Base-by-base conservation (phyloP, 495 filamentous ascomycete genomes). In the Penicillium paradoxum region DNA sequence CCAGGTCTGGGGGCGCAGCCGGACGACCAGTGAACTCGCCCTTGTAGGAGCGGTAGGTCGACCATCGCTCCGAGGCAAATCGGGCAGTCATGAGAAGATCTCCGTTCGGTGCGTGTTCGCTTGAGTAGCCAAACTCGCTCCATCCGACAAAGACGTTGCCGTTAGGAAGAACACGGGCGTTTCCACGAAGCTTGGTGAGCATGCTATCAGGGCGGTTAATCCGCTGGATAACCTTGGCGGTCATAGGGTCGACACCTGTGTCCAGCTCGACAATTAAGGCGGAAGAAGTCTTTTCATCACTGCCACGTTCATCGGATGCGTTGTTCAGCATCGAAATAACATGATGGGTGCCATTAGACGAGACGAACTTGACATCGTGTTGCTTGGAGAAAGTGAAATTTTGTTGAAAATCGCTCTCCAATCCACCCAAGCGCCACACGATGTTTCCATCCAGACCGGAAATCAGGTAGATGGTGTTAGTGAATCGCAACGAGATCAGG, bases 171-270 rank as follows among this genome's bases (percentile, higher is more conserved):
- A 73, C 57, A 56, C 83, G 80, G 14, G 78, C 73, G 50, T 73
- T 83, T 21, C 83, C 83, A 52, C 84, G 82, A n/a, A 80, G 79
- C 15, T 75, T 76, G 17, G 79, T 77, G n/a, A 79, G 63, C 15
- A 71, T 70, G 29, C 60, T 63, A 29, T 80, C 73, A 0, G 81
- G 80, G 25, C 77, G 71, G 43, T 67, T 64, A 52, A 72, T 73
- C 27, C 71, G 70, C 13, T 64, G 62, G 33, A 69, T 55, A 40
- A 73, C 57, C 18, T 58, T 68, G 0, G 82, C 80, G 7, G 70
- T 79, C 66, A 70, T 72, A 59, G 70, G 69, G 1, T 54, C 54
- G 0, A 63, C 67, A 17, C 67, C 72, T 3, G 62, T 66, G 56
- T 85, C 73, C n/a, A 85, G 53, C 36, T 73, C 62, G 27, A 85